Base-by-base conservation (phyloP, 2,329 filamentous ascomycete species). In the Trichoderma citrinoviride region DNA sequence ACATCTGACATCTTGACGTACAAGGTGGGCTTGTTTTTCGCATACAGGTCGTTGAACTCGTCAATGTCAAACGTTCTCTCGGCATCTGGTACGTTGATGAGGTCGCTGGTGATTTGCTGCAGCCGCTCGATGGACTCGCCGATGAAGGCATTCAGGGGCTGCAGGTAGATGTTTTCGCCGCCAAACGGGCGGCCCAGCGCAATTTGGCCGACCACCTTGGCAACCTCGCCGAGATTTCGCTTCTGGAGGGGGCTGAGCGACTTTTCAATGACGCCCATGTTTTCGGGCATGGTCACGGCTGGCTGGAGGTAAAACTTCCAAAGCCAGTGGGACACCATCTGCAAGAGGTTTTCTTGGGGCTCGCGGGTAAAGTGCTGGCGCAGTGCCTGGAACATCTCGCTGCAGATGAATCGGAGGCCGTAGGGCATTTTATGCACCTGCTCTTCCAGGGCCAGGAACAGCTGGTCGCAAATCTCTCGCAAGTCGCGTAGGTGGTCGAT, bases 1-100 rank as follows among this genome's bases (percentile, higher is more conserved):
- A 99, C 93, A 75, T 99, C 95, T 17, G 91, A 87, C 86, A 99
- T 94, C 80, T 99, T 99, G 81, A 99, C 97, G 80, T 98, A 99
- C n/a, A 99, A 83, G 0, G 94, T 98, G 7, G 95, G 95, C 77
- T 97, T 97, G 68, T 93, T 95, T 76, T 96, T 93, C 64, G 94
- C 91, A 74, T 98, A 98, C 7, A 99, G 84, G 73, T 99, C 95
- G 75, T 97, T 98, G 85, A 95, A 99, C 76, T 98, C 95, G 74
- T 99, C 95, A 75, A 99, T 97, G 76, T 98, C 93, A 74, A 98
- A 99, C 25, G 95, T 95, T 60, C 87, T 85, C 77, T 99, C 95
- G 0, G 92, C 91, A 71, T 95, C 90, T 15, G 90, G 88, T 14
- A 98, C 91, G 14, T 90, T 87, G 69, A 99, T 92, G 67, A 98